Percentiles rank a stretch among this genome's conserved stretches.
Conservation (phyloP, 495 filamentous ascomycete genomes). For the Penicillium soppii region DNA sequence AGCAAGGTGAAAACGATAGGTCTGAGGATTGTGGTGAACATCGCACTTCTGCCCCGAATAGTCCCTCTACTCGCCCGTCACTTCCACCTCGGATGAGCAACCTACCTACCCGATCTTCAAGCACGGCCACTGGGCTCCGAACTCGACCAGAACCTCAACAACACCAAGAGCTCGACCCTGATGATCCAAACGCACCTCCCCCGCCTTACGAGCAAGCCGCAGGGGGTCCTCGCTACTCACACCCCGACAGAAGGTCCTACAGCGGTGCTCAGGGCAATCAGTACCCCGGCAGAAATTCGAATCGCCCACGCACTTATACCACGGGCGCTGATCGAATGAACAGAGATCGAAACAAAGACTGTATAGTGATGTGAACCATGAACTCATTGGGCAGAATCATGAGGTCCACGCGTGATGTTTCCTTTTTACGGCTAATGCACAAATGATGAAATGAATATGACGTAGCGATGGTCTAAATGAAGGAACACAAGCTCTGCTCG, state of each 20-base stretch:
- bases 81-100: conserved; percentile 18
- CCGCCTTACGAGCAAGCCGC: conserved; percentile 83
- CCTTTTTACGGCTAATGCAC: conserved; percentile 2
- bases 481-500: neutral
- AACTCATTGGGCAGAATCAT: neutral
- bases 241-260: conserved; percentile 56
- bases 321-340: conserved; percentile 20
- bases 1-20: conserved; percentile 23
- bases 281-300: conserved; percentile 15
- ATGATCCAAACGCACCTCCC: conserved; percentile 60
- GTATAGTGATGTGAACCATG: conserved; percentile 43
- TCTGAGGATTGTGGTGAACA: conserved; percentile 6
- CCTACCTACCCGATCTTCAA: conserved; percentile 17
- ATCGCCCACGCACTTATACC: conserved; percentile 10
- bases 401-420: neutral
- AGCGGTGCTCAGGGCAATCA: conserved; percentile 6
- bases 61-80: conserved; percentile 5
- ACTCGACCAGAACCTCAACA: conserved; percentile 12
- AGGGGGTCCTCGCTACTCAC: conserved; percentile 59
- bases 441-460: conserved; percentile 25
- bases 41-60: conserved; percentile 10
- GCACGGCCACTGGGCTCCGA: conserved; percentile 21
- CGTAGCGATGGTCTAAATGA: conserved; percentile 13
- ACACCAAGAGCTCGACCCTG: conserved; percentile 25
- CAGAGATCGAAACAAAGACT: conserved; percentile 38